Conservation (phyloP, 768 basidiomycete genomes). For the Fomitopsis serialis region DNA sequence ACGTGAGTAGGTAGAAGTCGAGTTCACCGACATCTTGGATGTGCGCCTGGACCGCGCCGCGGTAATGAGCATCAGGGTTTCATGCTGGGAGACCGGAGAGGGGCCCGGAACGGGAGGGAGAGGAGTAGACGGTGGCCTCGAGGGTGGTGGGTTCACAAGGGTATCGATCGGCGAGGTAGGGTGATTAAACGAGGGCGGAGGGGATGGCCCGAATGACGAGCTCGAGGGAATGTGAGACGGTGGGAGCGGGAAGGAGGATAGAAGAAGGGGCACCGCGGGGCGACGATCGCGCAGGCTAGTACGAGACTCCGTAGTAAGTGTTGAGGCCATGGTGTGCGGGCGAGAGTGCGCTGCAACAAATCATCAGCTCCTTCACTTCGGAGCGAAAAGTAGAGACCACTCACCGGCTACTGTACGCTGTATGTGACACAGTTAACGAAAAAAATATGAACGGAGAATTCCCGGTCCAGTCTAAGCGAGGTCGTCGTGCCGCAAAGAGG, state of each 20-base stretch:
- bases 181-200: constrained; percentile 4
- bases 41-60: constrained; percentile 30
- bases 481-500: background rate
- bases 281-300: constrained; percentile 14
- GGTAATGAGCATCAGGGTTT: constrained; percentile 37
- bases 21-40: constrained; percentile 26
- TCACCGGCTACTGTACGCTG: background rate
- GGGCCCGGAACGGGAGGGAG: constrained; percentile 66
- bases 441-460: background rate
- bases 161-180: constrained; percentile 2
- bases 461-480: background rate
- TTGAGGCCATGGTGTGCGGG: constrained; percentile 10
- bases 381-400: background rate
- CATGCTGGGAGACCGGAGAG: constrained; percentile 47
- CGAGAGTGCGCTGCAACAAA: background rate
- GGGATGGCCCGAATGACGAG: constrained; percentile 6
- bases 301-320: constrained; percentile 10
- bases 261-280: constrained; percentile 22
- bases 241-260: constrained; percentile 27
- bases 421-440: background rate
- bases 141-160: constrained; percentile 44
- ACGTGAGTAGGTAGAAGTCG: constrained; percentile 19
- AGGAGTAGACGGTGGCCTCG: constrained; percentile 50
- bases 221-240: constrained; percentile 26
- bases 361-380: no score